These are phyloP conservation scores for Cystoderma amianthinum DNA, from an alignment of 768 basidiomycete species.

Conservation along the genomic window DNA sequence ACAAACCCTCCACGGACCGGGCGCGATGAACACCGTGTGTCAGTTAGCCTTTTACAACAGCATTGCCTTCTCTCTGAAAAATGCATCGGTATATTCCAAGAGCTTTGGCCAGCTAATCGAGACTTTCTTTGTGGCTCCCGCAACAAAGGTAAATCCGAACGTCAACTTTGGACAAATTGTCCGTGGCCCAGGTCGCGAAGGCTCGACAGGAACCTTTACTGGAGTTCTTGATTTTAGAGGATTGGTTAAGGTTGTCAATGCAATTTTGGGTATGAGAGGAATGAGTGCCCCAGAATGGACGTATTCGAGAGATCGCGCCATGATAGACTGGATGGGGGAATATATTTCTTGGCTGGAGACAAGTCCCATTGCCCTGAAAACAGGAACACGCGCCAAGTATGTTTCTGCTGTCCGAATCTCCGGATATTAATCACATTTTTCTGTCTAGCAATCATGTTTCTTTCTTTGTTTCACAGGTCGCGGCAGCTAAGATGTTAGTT, in stretches of 20 bases:
- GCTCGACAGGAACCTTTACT: constrained; percentile 40
- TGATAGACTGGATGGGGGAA: not conserved
- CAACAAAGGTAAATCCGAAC: constrained; percentile 45
- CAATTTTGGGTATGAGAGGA: constrained; percentile 31
- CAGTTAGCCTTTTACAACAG: constrained; percentile 40
- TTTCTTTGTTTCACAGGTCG: constrained; percentile 40
- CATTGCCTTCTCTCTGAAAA: constrained; percentile 29
- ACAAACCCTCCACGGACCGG: constrained; percentile 31
- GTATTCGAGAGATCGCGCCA: constrained; percentile 6
- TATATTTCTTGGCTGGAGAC: constrained; percentile 40
- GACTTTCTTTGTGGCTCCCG: constrained; percentile 35
- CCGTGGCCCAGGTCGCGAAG: constrained; percentile 38
- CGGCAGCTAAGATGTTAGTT: constrained; percentile 28
- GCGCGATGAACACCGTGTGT: constrained; percentile 30
- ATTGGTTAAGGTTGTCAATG: constrained; percentile 42
- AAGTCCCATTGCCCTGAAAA: constrained; percentile 32
- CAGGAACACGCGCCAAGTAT: constrained; percentile 41
- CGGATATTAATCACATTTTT: no score
- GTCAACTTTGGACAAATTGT: constrained; percentile 49
- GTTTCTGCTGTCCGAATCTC: no score
- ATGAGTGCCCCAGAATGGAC: constrained; percentile 35
- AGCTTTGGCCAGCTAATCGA: constrained; percentile 31
- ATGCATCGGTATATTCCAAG: constrained; percentile 23
- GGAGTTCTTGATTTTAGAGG: constrained; percentile 48
- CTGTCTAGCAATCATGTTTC: constrained; percentile 43